A percentile compares a stretch with the other conserved stretches of the same genome.
phyloP scores from a whole-genome alignment of 169 alveolate genomes.

The Cryptosporidium ryanae region DNA sequence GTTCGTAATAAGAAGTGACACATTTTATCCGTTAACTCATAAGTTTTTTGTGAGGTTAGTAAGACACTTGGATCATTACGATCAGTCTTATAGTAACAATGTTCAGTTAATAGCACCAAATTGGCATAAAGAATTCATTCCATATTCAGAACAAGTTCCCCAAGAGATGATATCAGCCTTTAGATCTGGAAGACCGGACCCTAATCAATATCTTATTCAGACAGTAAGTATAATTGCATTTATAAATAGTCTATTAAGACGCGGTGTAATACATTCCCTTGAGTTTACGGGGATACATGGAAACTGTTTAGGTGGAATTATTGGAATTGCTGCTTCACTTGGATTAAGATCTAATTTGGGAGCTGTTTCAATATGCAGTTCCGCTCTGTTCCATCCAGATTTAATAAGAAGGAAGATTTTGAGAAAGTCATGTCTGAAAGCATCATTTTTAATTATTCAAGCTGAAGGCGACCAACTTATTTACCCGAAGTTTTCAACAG shows the following conservation, averaged over 20 bases:
- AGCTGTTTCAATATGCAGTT: slow-evolving; percentile 55
- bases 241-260: slow-evolving; percentile 43
- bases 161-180: slow-evolving; percentile 32
- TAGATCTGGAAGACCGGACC: slow-evolving; percentile 53
- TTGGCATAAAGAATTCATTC: slow-evolving; percentile 52
- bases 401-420: slow-evolving; percentile 49
- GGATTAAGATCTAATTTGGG: slow-evolving; percentile 59
- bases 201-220: slow-evolving; percentile 12
- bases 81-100: slow-evolving; percentile 43
- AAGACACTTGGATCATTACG: slow-evolving; percentile 61
- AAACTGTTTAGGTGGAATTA: slow-evolving; percentile 68
- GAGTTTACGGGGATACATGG: slow-evolving; percentile 64
- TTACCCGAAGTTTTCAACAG: slow-evolving; percentile 25
- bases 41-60: slow-evolving; percentile 55
- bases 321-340: slow-evolving; percentile 64
- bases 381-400: slow-evolving; percentile 67
- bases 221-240: slow-evolving; percentile 57
- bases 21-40: slow-evolving; percentile 19
- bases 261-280: slow-evolving; percentile 51
- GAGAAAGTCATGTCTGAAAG: slow-evolving; percentile 20
- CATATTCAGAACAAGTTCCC: slow-evolving; percentile 17
- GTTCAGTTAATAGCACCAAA: slow-evolving; percentile 69
- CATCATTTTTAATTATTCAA: slow-evolving; percentile 50
- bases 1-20: background rate
- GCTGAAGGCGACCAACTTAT: slow-evolving; percentile 50